These are phyloP conservation scores for Rhizopogon rudus DNA, from an alignment of 768 basidiomycete genomes.

Conservation along the genomic window DNA sequence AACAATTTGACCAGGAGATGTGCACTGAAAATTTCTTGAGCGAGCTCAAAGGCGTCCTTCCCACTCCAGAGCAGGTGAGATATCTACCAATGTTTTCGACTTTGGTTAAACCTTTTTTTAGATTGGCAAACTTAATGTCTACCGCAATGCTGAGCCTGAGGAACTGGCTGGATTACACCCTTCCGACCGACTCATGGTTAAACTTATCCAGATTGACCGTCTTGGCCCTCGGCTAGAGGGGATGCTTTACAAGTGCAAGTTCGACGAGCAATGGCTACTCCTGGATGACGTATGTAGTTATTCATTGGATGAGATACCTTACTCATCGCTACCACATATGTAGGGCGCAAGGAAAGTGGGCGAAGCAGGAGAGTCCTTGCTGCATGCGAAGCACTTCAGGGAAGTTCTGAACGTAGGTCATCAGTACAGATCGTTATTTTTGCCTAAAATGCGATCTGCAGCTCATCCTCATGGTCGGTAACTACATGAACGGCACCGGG, in stretches of 20 bases:
- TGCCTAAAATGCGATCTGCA: constrained; percentile 16
- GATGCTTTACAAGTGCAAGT: constrained; percentile 91
- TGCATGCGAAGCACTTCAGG: constrained; percentile 84
- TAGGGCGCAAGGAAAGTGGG: constrained; percentile 79
- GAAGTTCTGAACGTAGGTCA: constrained; percentile 71
- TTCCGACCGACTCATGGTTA: constrained; percentile 95
- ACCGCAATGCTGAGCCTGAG: constrained; percentile 79
- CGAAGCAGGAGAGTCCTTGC: constrained; percentile 74
- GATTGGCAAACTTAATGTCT: constrained; percentile 87
- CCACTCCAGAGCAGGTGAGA: constrained; percentile 83
- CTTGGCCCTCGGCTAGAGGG: constrained; percentile 84
- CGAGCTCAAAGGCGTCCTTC: constrained; percentile 83
- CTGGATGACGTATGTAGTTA: constrained; percentile 65
- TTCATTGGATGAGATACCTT: background rate
- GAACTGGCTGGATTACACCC: constrained; percentile 89
- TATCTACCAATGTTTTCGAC: background rate
- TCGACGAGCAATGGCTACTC: constrained; percentile 80
- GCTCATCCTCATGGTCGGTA: constrained; percentile 93
- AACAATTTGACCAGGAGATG: constrained; percentile 81
- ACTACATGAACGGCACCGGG: constrained; percentile 97
- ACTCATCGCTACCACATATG: background rate
- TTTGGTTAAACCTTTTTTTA: constrained; percentile 20
- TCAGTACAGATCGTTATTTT: constrained; percentile 15
- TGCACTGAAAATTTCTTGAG: constrained; percentile 88
- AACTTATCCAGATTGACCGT: constrained; percentile 91